Conservation (phyloP, 2,329 filamentous ascomycete species). For the Trichoderma cornu-damae region DNA sequence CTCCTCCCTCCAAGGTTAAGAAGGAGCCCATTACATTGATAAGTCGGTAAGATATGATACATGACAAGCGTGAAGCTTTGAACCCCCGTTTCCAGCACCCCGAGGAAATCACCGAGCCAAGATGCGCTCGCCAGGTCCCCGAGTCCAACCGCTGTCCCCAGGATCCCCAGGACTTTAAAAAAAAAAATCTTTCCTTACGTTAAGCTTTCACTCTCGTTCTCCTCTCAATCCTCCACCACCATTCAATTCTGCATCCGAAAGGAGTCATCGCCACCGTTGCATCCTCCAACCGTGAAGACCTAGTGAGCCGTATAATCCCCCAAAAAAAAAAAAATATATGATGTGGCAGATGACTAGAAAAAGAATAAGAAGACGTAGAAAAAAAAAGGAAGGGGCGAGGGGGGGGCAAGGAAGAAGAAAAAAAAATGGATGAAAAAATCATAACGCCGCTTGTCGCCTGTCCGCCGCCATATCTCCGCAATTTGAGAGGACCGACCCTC, state of each 20-base stretch:
- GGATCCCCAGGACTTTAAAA: background rate
- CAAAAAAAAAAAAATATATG: background rate
- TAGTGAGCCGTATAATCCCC: background rate
- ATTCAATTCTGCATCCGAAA: background rate
- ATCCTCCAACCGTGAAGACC: background rate
- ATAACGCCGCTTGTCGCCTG: constrained; percentile 14
- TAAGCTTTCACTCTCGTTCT: background rate
- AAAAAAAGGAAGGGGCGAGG: background rate
- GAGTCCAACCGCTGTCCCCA: background rate
- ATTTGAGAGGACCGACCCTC: constrained; percentile 11
- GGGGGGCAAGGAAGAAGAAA: too few species aligned
- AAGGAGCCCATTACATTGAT: background rate
- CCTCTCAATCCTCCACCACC: background rate
- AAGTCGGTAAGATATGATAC: constrained; percentile 10
- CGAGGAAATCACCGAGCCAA: background rate
- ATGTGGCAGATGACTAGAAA: background rate
- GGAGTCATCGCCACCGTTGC: background rate
- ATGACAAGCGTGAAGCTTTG: constrained; percentile 2
- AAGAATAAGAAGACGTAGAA: background rate
- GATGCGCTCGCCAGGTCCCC: background rate
- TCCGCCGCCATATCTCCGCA: background rate
- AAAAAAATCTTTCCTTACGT: background rate
- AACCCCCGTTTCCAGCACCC: background rate
- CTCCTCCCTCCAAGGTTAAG: background rate
- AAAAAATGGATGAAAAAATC: background rate